These are phyloP conservation scores for Leccinum subtestaceum DNA, from an alignment of 768 basidiomycete genomes.

Conservation along the genomic window DNA sequence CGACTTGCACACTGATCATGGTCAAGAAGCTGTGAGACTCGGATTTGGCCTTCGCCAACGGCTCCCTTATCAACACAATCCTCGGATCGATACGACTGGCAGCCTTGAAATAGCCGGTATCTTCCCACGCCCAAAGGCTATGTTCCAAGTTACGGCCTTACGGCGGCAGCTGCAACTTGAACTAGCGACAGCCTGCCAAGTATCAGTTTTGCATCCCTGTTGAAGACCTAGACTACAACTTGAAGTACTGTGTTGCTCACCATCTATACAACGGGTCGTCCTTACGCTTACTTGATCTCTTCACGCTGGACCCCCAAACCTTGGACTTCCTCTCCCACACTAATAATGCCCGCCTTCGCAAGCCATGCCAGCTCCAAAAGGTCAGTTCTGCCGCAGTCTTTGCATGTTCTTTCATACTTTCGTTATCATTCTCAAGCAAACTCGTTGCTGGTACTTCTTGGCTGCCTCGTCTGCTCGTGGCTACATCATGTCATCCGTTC, in stretches of 20 bases:
- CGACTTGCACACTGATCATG: conserved; percentile 17
- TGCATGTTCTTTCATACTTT: conserved; percentile 11
- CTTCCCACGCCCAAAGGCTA: conserved; percentile 1
- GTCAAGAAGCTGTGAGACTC: conserved; percentile 11
- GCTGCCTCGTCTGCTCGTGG: conserved; percentile 5
- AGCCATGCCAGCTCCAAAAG: conserved; percentile 17
- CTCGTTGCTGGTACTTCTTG: conserved; percentile 9
- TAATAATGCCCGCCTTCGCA: too few relatives aligned
- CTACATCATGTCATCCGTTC: background rate
- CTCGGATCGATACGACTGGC: conserved; percentile 28
- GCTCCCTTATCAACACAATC: conserved; percentile 21
- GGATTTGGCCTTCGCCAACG: background rate
- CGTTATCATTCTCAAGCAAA: conserved; percentile 1
- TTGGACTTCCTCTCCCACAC: background rate
- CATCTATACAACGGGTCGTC: background rate
- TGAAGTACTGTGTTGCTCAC: background rate
- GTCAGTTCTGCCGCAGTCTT: background rate
- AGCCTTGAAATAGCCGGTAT: background rate
- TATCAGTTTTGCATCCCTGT: too few relatives aligned
- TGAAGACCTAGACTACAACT: too few relatives aligned
- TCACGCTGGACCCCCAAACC: background rate
- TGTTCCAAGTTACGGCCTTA: background rate
- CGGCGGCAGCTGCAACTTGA: background rate
- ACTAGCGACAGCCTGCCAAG: too few relatives aligned
- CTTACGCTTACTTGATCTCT: background rate